phyloP scores from a whole-genome alignment of 495 filamentous ascomycete genomes.

The Podospora australis region DNA sequence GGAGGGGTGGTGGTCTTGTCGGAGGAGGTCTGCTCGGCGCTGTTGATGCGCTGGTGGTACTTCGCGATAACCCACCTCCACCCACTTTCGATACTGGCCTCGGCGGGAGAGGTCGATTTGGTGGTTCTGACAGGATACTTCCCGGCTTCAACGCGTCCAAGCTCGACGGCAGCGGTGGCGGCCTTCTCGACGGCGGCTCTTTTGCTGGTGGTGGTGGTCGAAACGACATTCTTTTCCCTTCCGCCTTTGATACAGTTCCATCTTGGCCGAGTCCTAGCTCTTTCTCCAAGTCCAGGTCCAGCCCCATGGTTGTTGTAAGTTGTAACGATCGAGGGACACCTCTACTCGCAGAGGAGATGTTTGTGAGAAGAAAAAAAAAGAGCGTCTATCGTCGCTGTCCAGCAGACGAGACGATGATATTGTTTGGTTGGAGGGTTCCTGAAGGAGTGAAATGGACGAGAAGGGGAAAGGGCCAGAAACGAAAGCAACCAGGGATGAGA shows the following conservation, averaged over 20 bases:
- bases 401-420: slow-evolving; percentile 26
- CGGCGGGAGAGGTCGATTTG: slow-evolving; percentile 26
- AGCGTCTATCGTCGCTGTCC: slow-evolving; percentile 27
- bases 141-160: slow-evolving; percentile 4
- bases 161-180: slow-evolving; percentile 4
- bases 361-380: slow-evolving; percentile 9
- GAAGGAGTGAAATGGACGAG: slow-evolving; percentile 3
- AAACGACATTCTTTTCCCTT: slow-evolving; percentile 6
- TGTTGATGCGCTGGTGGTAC: slow-evolving; percentile 11
- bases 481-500: slow-evolving; percentile 1
- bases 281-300: slow-evolving; percentile 18
- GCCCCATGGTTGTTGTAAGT: slow-evolving; percentile 10
- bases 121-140: slow-evolving; percentile 15
- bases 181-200: slow-evolving; percentile 11
- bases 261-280: slow-evolving; percentile 17
- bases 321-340: slow-evolving; percentile 10
- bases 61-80: slow-evolving; percentile 1
- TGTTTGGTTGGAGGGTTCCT: slow-evolving; percentile 2
- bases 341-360: slow-evolving; percentile 11
- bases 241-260: slow-evolving; percentile 15
- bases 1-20: slow-evolving; percentile 16
- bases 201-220: slow-evolving; percentile 24
- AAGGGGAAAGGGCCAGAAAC: slow-evolving; percentile 1
- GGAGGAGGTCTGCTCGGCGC: slow-evolving; percentile 12
- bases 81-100: slow-evolving; percentile 15